Evolutionary conservation across 441 rosid species (phyloP).

Genomic region (Flueggea neowawraea): DNA sequence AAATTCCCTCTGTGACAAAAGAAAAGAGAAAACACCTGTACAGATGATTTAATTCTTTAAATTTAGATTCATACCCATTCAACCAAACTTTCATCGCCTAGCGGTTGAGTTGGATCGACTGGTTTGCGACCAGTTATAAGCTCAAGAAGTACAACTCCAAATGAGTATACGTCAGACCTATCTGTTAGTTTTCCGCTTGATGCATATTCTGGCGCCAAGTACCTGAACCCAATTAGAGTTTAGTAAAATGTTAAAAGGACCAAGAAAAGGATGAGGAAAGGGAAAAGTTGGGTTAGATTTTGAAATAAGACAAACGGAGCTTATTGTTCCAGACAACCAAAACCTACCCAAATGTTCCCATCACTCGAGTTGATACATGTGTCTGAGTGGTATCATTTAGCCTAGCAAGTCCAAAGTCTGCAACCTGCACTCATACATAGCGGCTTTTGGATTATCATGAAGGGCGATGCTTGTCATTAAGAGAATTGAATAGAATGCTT

Average conservation of each 20-base stretch:
- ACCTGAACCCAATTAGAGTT: conserved; percentile 37
- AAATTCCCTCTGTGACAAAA: not conserved
- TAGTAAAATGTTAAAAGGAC: not conserved
- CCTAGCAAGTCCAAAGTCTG: conserved; percentile 96
- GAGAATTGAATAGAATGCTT: conserved; percentile 3
- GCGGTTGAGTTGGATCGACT: conserved; percentile 65
- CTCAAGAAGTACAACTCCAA: conserved; percentile 85
- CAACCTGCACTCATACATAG: conserved; percentile 45
- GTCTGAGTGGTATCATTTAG: conserved; percentile 67
- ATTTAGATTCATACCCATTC: conserved; percentile 62
- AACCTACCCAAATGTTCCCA: conserved; percentile 95
- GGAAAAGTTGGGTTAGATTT: too few relatives aligned
- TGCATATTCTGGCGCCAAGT: conserved; percentile 91
- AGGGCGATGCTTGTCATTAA: not conserved
- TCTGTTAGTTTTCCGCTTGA: conserved; percentile 85
- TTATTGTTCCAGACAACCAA: not conserved
- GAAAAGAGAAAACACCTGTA: not conserved
- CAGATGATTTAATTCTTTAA: not conserved
- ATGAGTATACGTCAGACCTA: conserved; percentile 87
- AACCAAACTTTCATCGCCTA: conserved; percentile 87
- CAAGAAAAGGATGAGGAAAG: too few relatives aligned
- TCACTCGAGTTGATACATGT: conserved; percentile 89
- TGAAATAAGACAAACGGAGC: too few relatives aligned
- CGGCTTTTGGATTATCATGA: conserved; percentile 1
- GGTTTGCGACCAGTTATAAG: conserved; percentile 84